phyloP scores from a whole-genome alignment of 2,329 filamentous ascomycete species.

The Trichoderma endophyticum region DNA sequence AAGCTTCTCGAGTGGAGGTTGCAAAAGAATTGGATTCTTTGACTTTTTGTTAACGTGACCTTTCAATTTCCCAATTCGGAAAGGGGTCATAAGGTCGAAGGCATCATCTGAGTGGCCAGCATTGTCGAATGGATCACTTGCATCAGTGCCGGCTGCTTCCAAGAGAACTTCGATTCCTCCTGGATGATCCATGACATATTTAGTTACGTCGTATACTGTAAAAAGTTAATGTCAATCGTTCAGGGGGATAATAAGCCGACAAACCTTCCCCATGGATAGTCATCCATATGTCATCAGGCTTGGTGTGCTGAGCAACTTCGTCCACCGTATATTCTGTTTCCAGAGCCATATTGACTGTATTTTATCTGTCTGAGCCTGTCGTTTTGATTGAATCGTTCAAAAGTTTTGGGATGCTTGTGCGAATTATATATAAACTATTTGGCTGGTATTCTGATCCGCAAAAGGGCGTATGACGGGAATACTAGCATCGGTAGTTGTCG shows the following conservation, averaged over 20 bases:
- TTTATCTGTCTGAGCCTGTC: background rate
- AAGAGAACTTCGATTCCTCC: constrained; percentile 76
- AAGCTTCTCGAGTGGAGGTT: background rate
- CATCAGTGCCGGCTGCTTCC: constrained; percentile 74
- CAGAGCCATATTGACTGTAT: background rate
- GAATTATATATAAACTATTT: background rate
- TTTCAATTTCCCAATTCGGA: background rate
- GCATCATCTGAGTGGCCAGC: background rate
- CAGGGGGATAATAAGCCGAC: background rate
- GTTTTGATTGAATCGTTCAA: background rate
- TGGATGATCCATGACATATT: constrained; percentile 58
- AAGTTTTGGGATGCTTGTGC: background rate
- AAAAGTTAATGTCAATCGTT: constrained; percentile 19
- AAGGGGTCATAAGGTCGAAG: background rate
- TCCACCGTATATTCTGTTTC: constrained; percentile 29
- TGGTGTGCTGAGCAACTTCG: constrained; percentile 49
- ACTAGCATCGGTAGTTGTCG: background rate
- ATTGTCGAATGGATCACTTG: constrained; percentile 72
- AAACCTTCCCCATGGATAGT: constrained; percentile 54
- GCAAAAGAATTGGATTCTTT: background rate
- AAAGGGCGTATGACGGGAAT: background rate
- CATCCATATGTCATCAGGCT: constrained; percentile 51
- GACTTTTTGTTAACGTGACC: background rate
- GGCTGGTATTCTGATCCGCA: background rate
- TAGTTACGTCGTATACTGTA: constrained; percentile 56